Percentiles rank a stretch among this genome's conserved stretches.
phyloP scores from a whole-genome alignment of 2,329 filamentous ascomycete genomes.

The Verticillium nubilum region DNA sequence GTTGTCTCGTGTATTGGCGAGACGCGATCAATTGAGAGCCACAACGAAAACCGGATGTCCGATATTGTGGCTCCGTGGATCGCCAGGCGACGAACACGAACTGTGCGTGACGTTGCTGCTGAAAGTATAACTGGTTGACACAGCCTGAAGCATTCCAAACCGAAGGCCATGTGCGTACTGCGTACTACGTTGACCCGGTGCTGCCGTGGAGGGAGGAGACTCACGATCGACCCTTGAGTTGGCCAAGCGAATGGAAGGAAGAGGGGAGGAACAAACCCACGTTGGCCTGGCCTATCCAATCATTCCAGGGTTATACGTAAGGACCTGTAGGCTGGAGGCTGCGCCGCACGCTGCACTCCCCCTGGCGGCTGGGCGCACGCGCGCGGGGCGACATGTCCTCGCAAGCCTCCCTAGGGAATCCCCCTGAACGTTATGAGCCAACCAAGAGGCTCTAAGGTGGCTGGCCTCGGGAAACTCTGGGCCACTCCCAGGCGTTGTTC shows the following conservation, averaged over 20 bases:
- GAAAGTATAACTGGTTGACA: neutral
- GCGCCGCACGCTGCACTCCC: neutral
- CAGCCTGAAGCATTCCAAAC: neutral
- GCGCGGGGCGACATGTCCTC: too few relatives aligned
- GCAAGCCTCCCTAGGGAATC: neutral
- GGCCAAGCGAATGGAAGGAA: neutral
- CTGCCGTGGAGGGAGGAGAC: neutral
- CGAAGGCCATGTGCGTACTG: neutral
- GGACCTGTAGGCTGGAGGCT: neutral
- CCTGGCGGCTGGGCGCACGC: neutral
- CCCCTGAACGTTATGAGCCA: neutral
- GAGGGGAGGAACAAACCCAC: neutral
- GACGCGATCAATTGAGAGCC: neutral
- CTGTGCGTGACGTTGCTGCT: neutral
- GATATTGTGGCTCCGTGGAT: neutral
- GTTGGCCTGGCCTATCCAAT: neutral
- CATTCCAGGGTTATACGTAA: neutral
- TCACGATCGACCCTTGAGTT: neutral
- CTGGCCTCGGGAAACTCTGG: slow-evolving; percentile 7
- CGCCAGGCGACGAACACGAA: neutral
- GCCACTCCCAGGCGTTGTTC: slow-evolving; percentile 7
- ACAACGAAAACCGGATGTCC: neutral
- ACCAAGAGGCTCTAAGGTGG: slow-evolving; percentile 4
- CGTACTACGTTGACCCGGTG: neutral
- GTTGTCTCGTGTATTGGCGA: neutral